These are phyloP conservation scores for Vitis cinerea DNA, from an alignment of 164 flowering plant genomes.

Conservation along the genomic window DNA sequence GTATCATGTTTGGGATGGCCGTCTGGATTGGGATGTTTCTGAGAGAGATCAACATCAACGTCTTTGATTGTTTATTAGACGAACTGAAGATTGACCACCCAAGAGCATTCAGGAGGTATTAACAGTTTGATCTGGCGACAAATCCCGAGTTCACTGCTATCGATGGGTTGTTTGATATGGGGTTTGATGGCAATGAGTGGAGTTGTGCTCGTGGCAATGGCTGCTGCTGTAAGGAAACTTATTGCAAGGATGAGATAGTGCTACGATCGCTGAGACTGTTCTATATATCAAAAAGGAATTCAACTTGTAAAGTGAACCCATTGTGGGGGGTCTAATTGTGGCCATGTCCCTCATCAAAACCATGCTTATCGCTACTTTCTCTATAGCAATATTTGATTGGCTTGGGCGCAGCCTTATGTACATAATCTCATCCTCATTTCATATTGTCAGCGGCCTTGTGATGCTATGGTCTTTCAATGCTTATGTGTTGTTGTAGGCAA, in stretches of 20 bases:
- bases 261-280: conserved; percentile 85
- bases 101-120: no score
- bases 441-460: conserved; percentile 41
- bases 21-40: no score
- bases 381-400: conserved; percentile 29
- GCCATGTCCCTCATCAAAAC: no score
- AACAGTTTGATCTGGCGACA: no score
- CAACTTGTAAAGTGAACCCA: no score
- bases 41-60: no score
- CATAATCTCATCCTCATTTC: conserved; percentile 41
- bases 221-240: conserved; percentile 84
- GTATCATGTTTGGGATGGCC: no score
- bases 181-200: conserved; percentile 54
- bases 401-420: conserved; percentile 60
- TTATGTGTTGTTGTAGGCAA: conserved; percentile 45
- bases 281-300: conserved; percentile 39
- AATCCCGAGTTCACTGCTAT: not conserved
- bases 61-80: no score
- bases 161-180: not conserved
- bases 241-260: conserved; percentile 98
- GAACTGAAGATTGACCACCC: no score
- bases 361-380: no score
- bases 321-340: no score
- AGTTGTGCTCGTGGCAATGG: conserved; percentile 78
- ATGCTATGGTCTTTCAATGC: conserved; percentile 68